Percentiles rank a stretch among this genome's conserved stretches.
phyloP scores from a whole-genome alignment of 805 yeast species.

The Grigorovia jiainica region DNA sequence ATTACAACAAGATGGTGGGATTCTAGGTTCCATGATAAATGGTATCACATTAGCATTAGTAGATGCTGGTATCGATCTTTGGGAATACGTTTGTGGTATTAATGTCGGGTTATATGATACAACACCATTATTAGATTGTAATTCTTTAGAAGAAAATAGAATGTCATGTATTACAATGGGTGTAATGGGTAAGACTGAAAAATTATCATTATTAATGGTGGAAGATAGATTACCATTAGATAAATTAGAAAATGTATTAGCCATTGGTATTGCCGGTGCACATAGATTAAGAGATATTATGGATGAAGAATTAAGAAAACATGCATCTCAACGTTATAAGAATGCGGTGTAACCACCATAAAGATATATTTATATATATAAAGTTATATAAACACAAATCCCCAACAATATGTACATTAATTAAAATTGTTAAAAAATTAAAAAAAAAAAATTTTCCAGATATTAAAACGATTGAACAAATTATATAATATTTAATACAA shows the following conservation, averaged over 20 bases:
- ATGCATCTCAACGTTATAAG: slow-evolving; percentile 51
- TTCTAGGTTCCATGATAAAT: slow-evolving; percentile 69
- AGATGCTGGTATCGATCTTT: slow-evolving; percentile 93
- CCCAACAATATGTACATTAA: no score
- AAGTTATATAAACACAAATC: no score
- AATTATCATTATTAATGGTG: slow-evolving; percentile 62
- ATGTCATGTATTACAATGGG: slow-evolving; percentile 77
- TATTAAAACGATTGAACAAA: no score
- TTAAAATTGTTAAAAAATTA: no score
- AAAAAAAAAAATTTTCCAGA: no score
- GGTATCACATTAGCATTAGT: slow-evolving; percentile 82
- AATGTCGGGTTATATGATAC: slow-evolving; percentile 70
- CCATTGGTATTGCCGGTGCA: slow-evolving; percentile 80
- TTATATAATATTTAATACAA: no score
- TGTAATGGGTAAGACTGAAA: slow-evolving; percentile 72
- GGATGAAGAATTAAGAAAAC: slow-evolving; percentile 75
- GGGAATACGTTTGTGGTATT: slow-evolving; percentile 77
- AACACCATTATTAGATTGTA: slow-evolving; percentile 76
- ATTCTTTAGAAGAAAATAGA: slow-evolving; percentile 73
- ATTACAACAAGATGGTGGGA: slow-evolving; percentile 83
- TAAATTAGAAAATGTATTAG: slow-evolving; percentile 61
- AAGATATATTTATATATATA: no score
- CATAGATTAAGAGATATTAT: slow-evolving; percentile 72
- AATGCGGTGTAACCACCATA: slow-evolving; percentile 24
- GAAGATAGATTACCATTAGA: slow-evolving; percentile 86